A percentile compares a stretch with the other conserved stretches of the same genome.
phyloP scores from a whole-genome alignment of 73 alveolate genomes.

The Blepharisma stoltei region DNA sequence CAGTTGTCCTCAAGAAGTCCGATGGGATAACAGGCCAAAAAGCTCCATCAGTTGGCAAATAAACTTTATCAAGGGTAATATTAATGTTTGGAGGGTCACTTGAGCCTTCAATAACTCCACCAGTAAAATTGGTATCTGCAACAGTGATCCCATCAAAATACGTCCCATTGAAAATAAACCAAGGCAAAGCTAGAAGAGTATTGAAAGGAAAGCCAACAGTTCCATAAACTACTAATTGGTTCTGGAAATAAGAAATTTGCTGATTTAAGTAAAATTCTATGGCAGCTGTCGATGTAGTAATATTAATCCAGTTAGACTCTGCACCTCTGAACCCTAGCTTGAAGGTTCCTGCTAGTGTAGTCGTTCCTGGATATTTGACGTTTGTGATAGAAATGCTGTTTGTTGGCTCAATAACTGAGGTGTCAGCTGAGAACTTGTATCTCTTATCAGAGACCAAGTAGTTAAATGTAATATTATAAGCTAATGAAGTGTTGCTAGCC shows the following conservation, averaged over 20 bases:
- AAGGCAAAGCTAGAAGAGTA: too few relatives aligned
- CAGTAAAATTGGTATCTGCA: background rate
- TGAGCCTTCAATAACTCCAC: slow-evolving; percentile 9
- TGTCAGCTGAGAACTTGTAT: background rate
- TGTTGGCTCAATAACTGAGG: background rate
- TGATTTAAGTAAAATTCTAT: background rate
- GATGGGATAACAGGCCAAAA: slow-evolving; percentile 19
- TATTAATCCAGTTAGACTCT: background rate
- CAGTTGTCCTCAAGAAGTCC: slow-evolving; percentile 8
- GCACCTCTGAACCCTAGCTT: background rate
- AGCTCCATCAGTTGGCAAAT: background rate
- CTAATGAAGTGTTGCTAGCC: background rate
- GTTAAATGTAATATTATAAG: slow-evolving; percentile 5
- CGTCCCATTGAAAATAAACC: background rate
- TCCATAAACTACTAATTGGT: too few relatives aligned
- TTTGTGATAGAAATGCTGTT: background rate
- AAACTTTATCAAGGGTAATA: background rate
- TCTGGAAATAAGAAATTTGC: background rate
- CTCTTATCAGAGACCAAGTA: background rate
- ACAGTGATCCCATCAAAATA: background rate
- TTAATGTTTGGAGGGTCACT: background rate
- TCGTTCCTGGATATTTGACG: background rate
- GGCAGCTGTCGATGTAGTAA: too few relatives aligned
- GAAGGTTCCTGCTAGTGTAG: too few relatives aligned
- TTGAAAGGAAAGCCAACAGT: too few relatives aligned